Conservation (phyloP, 495 filamentous ascomycete species). For the Rhypophila decipiens region DNA sequence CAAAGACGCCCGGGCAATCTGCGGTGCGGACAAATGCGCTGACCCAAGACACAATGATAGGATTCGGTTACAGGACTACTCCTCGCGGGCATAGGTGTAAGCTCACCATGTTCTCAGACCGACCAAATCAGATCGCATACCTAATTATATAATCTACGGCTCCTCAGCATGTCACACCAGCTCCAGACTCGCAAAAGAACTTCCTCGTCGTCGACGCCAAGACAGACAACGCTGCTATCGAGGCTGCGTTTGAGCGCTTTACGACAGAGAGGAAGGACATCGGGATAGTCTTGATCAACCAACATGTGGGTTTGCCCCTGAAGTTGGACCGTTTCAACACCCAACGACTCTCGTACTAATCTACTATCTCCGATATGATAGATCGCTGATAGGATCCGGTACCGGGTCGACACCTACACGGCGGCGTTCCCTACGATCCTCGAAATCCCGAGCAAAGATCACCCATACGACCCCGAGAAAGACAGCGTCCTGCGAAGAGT, state of each 20-base stretch:
- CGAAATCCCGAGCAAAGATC: conserved; percentile 98
- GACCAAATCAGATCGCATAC: too few species aligned
- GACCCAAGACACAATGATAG: conserved; percentile 30
- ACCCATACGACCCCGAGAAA: conserved; percentile 98
- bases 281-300: conserved; percentile 92
- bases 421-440: conserved; percentile 72
- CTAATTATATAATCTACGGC: conserved; percentile 1
- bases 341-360: background rate
- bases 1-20: background rate
- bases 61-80: conserved; percentile 93
- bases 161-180: conserved; percentile 32
- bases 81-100: conserved; percentile 89
- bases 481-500: conserved; percentile 94
- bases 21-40: background rate
- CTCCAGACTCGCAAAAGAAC: conserved; percentile 87
- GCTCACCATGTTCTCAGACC: too few species aligned
- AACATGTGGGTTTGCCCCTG: conserved; percentile 65
- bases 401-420: conserved; percentile 67
- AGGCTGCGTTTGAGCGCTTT: conserved; percentile 85
- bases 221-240: conserved; percentile 81
- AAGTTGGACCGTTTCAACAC: background rate
- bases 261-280: conserved; percentile 89
- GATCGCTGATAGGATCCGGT: conserved; percentile 90
- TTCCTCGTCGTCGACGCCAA: conserved; percentile 94
- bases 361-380: too few species aligned